Percentiles rank a stretch among this genome's conserved stretches.
Conservation (phyloP, 2,329 filamentous ascomycete genomes). For the Aureobasidium lini region DNA sequence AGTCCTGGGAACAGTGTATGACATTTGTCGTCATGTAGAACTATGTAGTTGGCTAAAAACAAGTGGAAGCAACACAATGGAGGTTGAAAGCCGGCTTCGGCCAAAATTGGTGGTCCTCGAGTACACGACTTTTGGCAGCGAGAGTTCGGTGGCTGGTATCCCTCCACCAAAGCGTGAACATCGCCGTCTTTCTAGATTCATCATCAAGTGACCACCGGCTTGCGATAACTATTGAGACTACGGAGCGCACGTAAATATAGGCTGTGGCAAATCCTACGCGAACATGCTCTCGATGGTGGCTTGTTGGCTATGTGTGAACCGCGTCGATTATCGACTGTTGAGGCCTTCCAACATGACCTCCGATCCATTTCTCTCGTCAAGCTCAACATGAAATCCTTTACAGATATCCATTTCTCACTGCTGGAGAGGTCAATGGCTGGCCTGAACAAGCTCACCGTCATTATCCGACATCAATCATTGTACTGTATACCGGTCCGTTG, state of each 20-base stretch:
- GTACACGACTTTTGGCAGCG: not conserved
- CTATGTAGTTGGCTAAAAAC: not conserved
- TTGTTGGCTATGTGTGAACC: no score
- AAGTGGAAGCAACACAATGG: not conserved
- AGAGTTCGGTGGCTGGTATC: not conserved
- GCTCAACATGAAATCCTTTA: not conserved
- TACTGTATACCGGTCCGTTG: not conserved
- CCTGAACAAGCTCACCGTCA: not conserved
- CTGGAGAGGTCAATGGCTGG: not conserved
- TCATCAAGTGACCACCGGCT: not conserved
- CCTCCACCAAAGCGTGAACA: not conserved
- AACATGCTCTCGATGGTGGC: not conserved
- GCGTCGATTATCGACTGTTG: no score
- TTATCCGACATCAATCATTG: not conserved
- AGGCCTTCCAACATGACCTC: no score
- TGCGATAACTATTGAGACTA: not conserved
- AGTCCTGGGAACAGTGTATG: not conserved
- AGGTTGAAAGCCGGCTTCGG: not conserved
- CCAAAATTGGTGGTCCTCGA: not conserved
- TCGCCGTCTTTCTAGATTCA: not conserved
- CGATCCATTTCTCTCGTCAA: no score
- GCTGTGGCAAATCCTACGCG: not conserved
- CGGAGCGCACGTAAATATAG: not conserved
- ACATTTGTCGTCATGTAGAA: constrained; percentile 3
- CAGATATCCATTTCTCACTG: no score